Evolutionary conservation across 371 early-diverging fungal species (phyloP), one percentile per base, ranked within the genome.

Genomic region (Homolaphlyctis polyrhiza): DNA sequence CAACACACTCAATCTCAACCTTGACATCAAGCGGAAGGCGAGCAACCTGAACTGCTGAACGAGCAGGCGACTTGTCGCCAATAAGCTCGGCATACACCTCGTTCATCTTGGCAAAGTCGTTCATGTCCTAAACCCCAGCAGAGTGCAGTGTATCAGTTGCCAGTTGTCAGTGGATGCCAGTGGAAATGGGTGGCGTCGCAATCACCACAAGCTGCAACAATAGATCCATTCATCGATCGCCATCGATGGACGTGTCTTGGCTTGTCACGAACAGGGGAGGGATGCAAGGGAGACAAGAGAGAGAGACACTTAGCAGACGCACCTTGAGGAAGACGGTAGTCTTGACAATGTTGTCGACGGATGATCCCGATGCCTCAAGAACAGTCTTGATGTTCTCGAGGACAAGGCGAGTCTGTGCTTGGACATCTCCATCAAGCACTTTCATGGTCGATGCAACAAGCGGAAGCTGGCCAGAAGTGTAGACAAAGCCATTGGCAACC

Each of bases 1-100:
- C 96, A 66, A 93, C 81, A 51, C 90, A 90, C 74, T 95, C 96
- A 65, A 96, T 91, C 77, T 96, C 95, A 57, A 96, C 93, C 66
- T 83, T 70, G 49, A 90, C 94, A 71, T 90, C 91, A 70, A 87
- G 82, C 50, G 95, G 96, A 32, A 95, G 85, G 65, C 91, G 85
- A 35, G 92, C 93, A 35, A 95, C 96, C 75, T 96, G 86, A 51
- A 96, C 89, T 36, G 91, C 89, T 34, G 93, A 84, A 39, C 96
- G 86, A 27, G 96, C 95, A 43, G 97, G 97, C 29, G 82, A 79
- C 64, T 81, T 82, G 4, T 67, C 65, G 57, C 75, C 79, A 76
- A 92, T 89, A 58, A 73, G 75, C 78, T 87, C 73, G 48, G 75
- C 83, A 67, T 95, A 95, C 52, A 89, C 82, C 64, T 87, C 85